Percentiles rank a stretch among this genome's conserved stretches.
Evolutionary conservation across 1,139 yeast species (phyloP).

Genomic region (Yamadazyma sp.): DNA sequence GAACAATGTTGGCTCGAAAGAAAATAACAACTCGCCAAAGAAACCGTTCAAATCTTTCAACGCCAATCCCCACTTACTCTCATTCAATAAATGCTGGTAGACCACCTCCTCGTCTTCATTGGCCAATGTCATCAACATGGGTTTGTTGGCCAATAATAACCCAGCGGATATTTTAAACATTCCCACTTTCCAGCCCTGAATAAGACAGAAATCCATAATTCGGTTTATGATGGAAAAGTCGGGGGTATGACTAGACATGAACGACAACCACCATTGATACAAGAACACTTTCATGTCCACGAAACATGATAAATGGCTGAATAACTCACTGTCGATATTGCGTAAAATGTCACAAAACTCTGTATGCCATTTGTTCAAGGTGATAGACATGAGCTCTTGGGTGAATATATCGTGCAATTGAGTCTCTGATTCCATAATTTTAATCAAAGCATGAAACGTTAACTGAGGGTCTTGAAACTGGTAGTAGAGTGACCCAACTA

Average conservation of each 20-base stretch:
- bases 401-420: conserved; percentile 59
- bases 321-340: conserved; percentile 41
- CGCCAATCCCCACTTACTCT: conserved; percentile 52
- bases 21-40: conserved; percentile 39
- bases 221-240: conserved; percentile 50
- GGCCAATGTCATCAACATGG: conserved; percentile 48
- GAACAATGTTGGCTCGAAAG: conserved; percentile 38
- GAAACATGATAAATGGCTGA: conserved; percentile 41
- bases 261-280: conserved; percentile 68
- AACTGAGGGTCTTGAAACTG: conserved; percentile 46
- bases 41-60: conserved; percentile 48
- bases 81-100: conserved; percentile 60
- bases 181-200: conserved; percentile 68
- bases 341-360: conserved; percentile 52
- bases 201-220: conserved; percentile 53
- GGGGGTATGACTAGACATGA: conserved; percentile 63
- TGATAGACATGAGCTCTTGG: conserved; percentile 54
- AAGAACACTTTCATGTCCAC: conserved; percentile 48
- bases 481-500: conserved; percentile 62
- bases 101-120: conserved; percentile 59
- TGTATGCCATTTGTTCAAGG: conserved; percentile 52
- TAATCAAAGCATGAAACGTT: conserved; percentile 57
- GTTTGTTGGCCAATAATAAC: conserved; percentile 51
- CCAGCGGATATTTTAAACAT: conserved; percentile 62
- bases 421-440: conserved; percentile 61